Conservation (phyloP, 2,329 filamentous ascomycete genomes). For the Tolypocladium ophioglossoides region DNA sequence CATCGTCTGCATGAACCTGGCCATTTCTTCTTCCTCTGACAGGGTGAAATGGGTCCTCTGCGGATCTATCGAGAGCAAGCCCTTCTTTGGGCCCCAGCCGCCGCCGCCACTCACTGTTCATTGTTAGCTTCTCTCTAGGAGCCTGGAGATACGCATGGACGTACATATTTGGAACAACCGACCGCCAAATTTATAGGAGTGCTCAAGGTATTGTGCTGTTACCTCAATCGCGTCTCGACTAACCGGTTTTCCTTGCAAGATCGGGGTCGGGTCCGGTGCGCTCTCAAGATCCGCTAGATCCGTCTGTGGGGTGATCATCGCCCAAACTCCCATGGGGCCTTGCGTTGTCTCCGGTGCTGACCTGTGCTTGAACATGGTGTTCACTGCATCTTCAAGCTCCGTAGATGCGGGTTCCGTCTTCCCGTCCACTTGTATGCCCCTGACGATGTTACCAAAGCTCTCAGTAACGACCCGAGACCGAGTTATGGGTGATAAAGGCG, state of each 20-base stretch:
- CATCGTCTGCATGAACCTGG: slow-evolving; percentile 42
- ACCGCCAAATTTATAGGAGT: slow-evolving; percentile 30
- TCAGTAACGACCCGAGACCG: slow-evolving; percentile 48
- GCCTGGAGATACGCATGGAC: slow-evolving; percentile 1
- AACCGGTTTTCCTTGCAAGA: neutral
- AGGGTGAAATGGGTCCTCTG: slow-evolving; percentile 40
- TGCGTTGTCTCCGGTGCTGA: slow-evolving; percentile 10
- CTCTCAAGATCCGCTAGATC: neutral
- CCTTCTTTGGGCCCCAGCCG: slow-evolving; percentile 74
- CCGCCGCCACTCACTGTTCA: slow-evolving; percentile 62
- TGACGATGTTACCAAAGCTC: slow-evolving; percentile 70
- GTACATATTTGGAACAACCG: slow-evolving; percentile 31
- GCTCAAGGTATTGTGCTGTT: slow-evolving; percentile 17
- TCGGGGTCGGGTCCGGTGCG: slow-evolving; percentile 5
- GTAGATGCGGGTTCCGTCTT: slow-evolving; percentile 50
- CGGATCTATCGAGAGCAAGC: slow-evolving; percentile 68
- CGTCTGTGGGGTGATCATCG: slow-evolving; percentile 47
- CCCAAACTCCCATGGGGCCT: slow-evolving; percentile 59
- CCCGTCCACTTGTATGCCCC: slow-evolving; percentile 43
- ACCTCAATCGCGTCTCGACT: slow-evolving; percentile 10
- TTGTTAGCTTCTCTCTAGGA: slow-evolving; percentile 7
- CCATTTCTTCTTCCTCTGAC: slow-evolving; percentile 39
- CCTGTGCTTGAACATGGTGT: slow-evolving; percentile 39
- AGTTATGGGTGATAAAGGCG: slow-evolving; percentile 53
- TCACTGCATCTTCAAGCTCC: slow-evolving; percentile 59